Percentiles rank a stretch among this genome's conserved stretches.
Conservation (phyloP, 148 eudicot genomes). For the Arctostaphylos glauca region DNA sequence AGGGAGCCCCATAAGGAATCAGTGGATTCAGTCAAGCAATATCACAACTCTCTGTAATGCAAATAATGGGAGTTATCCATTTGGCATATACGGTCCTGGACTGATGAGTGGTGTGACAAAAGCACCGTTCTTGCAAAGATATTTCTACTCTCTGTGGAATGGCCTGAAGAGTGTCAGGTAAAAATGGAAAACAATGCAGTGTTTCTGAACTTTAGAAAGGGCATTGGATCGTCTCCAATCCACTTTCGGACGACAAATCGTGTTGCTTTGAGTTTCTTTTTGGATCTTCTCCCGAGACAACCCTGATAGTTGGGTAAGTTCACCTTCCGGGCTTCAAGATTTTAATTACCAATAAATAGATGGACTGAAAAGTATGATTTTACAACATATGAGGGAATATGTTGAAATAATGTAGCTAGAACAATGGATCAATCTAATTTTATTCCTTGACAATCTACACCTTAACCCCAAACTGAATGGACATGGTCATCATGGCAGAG, state of each 20-base stretch:
- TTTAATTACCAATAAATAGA: not conserved
- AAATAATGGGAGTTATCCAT: constrained; percentile 30
- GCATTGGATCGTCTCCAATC: not conserved
- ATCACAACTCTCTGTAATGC: constrained; percentile 44
- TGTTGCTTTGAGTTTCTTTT: no score
- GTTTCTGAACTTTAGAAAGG: not conserved
- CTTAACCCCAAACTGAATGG: not conserved
- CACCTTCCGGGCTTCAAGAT: not conserved
- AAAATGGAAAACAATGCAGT: not conserved
- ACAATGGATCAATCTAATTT: not conserved
- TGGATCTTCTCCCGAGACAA: not conserved
- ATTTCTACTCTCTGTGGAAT: constrained; percentile 80
- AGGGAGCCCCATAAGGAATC: constrained; percentile 32
- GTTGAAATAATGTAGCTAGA: not conserved
- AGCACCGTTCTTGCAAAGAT: constrained; percentile 45
- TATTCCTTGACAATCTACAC: not conserved
- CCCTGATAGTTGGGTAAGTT: not conserved
- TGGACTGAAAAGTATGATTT: not conserved
- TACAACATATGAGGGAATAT: not conserved
- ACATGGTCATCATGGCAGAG: not conserved
- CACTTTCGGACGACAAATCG: not conserved
- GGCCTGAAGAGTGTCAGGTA: constrained; percentile 39
- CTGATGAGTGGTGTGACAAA: constrained; percentile 40
- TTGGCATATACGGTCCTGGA: constrained; percentile 62
- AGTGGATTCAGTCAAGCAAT: constrained; percentile 56